Percentiles rank a stretch among this genome's conserved stretches.
phyloP scores from a whole-genome alignment of 2,329 filamentous ascomycete genomes.

The Botryotinia globosa region DNA sequence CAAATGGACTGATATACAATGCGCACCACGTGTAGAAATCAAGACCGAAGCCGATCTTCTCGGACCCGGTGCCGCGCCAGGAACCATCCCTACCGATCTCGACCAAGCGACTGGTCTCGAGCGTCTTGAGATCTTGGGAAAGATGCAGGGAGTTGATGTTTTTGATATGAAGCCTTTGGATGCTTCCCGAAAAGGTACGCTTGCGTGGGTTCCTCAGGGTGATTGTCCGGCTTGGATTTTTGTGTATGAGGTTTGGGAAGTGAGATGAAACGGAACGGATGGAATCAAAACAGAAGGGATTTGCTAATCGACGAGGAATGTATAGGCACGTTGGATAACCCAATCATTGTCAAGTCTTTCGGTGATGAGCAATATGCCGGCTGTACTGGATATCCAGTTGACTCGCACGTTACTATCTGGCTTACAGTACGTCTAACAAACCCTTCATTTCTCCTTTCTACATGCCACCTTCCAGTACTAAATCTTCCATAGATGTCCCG shows the following conservation, averaged over 20 bases:
- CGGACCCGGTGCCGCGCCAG: conserved; percentile 74
- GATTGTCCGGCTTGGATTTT: neutral
- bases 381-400: conserved; percentile 90
- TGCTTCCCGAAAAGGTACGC: conserved; percentile 75
- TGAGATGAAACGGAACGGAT: neutral
- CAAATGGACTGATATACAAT: conserved; percentile 24
- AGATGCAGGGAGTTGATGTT: conserved; percentile 97
- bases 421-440: conserved; percentile 60
- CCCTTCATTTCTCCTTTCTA: neutral
- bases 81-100: conserved; percentile 87
- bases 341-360: conserved; percentile 84
- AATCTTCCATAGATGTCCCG: conserved; percentile 64
- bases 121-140: conserved; percentile 97
- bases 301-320: conserved; percentile 23
- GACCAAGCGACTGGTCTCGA: conserved; percentile 97
- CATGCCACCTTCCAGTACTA: neutral
- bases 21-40: conserved; percentile 64
- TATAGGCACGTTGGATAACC: conserved; percentile 82
- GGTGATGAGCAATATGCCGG: conserved; percentile 96
- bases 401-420: conserved; percentile 90
- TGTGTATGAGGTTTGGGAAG: neutral
- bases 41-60: conserved; percentile 78
- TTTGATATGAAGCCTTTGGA: conserved; percentile 99
- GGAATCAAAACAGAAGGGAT: neutral
- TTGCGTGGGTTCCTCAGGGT: neutral